Evolutionary conservation across 176 grass and related monocot genomes (phyloP).

Genomic region (Hsuehochloa calcarea): DNA sequence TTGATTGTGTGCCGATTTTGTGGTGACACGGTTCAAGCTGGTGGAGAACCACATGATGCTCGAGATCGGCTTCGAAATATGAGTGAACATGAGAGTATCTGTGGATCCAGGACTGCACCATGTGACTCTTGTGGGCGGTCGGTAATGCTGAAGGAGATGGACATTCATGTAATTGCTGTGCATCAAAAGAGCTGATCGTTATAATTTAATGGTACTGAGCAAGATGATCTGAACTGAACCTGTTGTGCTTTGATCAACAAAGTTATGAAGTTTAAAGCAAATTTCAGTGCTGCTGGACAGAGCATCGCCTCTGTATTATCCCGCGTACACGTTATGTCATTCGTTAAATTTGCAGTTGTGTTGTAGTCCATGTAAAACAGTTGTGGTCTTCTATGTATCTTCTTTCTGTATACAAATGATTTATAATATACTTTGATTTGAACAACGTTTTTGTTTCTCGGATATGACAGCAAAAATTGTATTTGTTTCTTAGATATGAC

Average conservation of each 20-base stretch:
- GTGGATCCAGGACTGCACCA: conserved; percentile 88
- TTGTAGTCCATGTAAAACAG: background rate
- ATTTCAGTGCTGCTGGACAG: background rate
- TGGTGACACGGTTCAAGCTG: conserved; percentile 85
- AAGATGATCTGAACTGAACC: background rate
- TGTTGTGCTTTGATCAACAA: background rate
- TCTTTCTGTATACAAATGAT: background rate
- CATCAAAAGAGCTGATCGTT: conserved; percentile 81
- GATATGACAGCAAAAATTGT: background rate
- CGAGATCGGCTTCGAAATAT: conserved; percentile 70
- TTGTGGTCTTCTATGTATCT: conserved; percentile 20
- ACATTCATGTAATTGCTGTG: conserved; percentile 80
- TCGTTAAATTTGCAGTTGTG: background rate
- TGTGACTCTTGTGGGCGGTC: conserved; percentile 89
- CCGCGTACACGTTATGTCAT: background rate
- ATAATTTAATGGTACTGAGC: background rate
- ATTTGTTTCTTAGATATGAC: background rate
- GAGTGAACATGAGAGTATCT: conserved; percentile 87
- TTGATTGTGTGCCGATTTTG: conserved; percentile 89
- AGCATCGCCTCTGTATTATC: background rate
- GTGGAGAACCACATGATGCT: conserved; percentile 52
- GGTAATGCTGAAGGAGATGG: conserved; percentile 98
- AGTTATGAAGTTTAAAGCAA: background rate
- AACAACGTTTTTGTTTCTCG: background rate
- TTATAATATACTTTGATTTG: background rate